Base-by-base conservation (phyloP, 2,329 filamentous ascomycete species). In the Rutstroemia sp. region DNA sequence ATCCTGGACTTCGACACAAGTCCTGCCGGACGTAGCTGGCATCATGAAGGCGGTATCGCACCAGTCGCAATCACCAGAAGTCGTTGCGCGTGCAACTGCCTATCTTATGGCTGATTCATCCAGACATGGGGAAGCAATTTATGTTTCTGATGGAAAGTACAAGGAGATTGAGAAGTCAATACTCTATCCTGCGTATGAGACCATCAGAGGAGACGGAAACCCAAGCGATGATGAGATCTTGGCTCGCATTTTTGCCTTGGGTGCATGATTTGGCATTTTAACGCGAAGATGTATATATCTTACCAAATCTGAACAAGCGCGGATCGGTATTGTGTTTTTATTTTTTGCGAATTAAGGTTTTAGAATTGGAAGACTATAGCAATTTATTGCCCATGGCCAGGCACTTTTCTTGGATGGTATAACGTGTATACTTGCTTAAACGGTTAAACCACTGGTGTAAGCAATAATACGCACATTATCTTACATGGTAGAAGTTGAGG, bases 51-150 rank as follows among this genome's bases (percentile, higher is more conserved):
- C 61, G 9, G 66, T 75, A 5, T 71, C 73, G 0, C 68, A 74
- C 39, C 67, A 71, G 14, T 61, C 74, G 0, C 80, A 83, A 66
- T 60, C 71, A 0, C 67, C 78, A 0, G 69, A 71, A 1, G 72
- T 67, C 0, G 79, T 82, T 1, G 80, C 79, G 1, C 72, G 70
- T 2, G 73, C 72, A 4, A 78, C 74, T 0, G 76, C 71, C 0
- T 68, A 75, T 36, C 62, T 83, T 17, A 79, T 83, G 72, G 72
- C 70, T 0, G 77, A 82, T 58, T 59, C 64, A 12, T 63, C 66
- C 0, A 69, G 77, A 49, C 71, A 80, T 44, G 80, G 78, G 2
- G 74, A 83, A 36, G 65, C 78, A 25, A 72, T 84, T n/a, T 80
- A 78, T 60, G 71, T 78, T 10, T 70, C 70, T 56, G 68, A 72